phyloP scores from a whole-genome alignment of 1,284 basidiomycete genomes.

The Vanrija sp. region DNA sequence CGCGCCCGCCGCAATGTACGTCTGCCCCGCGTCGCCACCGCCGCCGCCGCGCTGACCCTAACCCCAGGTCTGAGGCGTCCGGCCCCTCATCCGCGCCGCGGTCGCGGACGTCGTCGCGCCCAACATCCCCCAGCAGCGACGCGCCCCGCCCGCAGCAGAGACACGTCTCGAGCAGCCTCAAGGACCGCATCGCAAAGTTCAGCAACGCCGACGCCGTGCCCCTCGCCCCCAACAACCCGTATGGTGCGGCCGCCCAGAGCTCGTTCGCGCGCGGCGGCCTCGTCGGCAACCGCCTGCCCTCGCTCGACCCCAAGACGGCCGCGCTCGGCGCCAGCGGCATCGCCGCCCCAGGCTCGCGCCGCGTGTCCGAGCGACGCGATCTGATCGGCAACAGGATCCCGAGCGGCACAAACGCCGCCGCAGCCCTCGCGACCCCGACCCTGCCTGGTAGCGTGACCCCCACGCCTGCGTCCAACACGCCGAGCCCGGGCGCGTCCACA shows the following conservation, averaged over 20 bases:
- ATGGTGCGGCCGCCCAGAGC: conserved; percentile 14
- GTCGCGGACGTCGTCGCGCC: conserved; percentile 2
- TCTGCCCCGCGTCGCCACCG: neutral
- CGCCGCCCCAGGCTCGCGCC: conserved; percentile 18
- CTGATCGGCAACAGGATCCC: conserved; percentile 45
- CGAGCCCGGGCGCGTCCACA: neutral
- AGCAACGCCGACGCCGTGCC: conserved; percentile 39
- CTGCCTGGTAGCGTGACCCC: neutral
- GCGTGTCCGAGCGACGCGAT: conserved; percentile 34
- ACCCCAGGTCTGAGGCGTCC: conserved; percentile 11
- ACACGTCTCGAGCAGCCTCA: conserved; percentile 40
- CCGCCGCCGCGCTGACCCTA: neutral
- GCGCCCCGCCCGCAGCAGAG: conserved; percentile 19
- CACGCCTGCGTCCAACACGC: conserved; percentile 1
- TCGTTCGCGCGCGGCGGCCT: conserved; percentile 33
- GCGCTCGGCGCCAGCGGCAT: conserved; percentile 18
- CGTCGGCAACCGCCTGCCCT: conserved; percentile 43
- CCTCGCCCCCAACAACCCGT: conserved; percentile 37
- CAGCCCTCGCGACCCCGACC: neutral
- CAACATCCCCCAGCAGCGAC: conserved; percentile 5
- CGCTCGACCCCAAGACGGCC: conserved; percentile 41
- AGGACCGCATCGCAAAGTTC: conserved; percentile 48
- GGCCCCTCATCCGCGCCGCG: neutral
- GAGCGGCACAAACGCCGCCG: conserved; percentile 1
- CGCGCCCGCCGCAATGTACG: too few species aligned